Evolutionary conservation across 192 early-diverging fungal genomes (phyloP).

Genomic region (Coemansia sp.): DNA sequence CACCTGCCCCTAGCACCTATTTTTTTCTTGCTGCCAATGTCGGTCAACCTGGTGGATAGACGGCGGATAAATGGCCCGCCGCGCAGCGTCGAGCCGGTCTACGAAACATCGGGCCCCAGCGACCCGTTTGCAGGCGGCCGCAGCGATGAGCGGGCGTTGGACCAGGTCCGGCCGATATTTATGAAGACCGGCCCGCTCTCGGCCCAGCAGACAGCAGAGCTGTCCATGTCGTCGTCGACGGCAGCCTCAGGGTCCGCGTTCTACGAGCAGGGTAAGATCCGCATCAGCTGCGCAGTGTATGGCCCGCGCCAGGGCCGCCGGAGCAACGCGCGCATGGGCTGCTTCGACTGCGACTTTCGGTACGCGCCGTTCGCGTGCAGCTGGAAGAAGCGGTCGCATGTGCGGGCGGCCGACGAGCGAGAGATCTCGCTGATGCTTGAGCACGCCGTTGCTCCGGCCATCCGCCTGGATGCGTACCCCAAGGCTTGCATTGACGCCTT

Average conservation of each 20-base stretch:
- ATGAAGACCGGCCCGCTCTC: slow-evolving; percentile 36
- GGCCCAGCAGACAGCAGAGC: slow-evolving; percentile 5
- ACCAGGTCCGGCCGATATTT: slow-evolving; percentile 41
- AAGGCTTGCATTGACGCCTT: slow-evolving; percentile 46
- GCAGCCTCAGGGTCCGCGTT: slow-evolving; percentile 47
- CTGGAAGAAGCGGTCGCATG: slow-evolving; percentile 34
- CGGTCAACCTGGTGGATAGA: slow-evolving; percentile 32
- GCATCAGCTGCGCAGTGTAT: slow-evolving; percentile 49
- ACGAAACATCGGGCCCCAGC: neutral
- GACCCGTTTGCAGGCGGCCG: slow-evolving; percentile 15
- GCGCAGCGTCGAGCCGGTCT: slow-evolving; percentile 48
- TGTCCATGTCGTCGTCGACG: slow-evolving; percentile 11
- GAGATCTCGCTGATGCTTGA: slow-evolving; percentile 41
- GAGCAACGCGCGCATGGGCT: slow-evolving; percentile 35
- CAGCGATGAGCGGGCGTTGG: slow-evolving; percentile 20
- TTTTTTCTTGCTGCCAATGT: slow-evolving; percentile 25
- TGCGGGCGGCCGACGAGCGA: slow-evolving; percentile 39
- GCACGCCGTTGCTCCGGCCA: slow-evolving; percentile 44
- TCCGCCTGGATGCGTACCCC: slow-evolving; percentile 47
- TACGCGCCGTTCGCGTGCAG: slow-evolving; percentile 48
- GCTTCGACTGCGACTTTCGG: slow-evolving; percentile 45
- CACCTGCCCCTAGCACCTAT: too few species aligned
- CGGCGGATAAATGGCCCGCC: slow-evolving; percentile 40
- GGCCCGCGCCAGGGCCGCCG: slow-evolving; percentile 42
- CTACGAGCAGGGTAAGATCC: slow-evolving; percentile 47